Evolutionary conservation across 257 asterid genomes (phyloP), one percentile per base, ranked within the genome.

Genomic region (Euphrasia confusa): DNA sequence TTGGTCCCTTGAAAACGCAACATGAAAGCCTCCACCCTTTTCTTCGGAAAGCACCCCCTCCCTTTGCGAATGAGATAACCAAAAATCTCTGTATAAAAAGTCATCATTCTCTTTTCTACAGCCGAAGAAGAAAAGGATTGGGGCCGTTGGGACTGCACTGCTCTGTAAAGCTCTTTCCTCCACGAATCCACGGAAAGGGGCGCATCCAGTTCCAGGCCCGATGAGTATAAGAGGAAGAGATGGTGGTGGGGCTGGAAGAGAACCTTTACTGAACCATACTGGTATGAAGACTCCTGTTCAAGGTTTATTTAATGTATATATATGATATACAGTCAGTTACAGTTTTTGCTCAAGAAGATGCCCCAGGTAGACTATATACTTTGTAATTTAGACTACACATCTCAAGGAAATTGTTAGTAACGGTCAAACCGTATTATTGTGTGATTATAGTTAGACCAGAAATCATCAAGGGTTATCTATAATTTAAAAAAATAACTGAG

Each of bases 131-230:
- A 89, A 80, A 50, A 89, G 67, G 28, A 87, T 45, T 0, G 97
- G 99, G 54, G 95, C 96, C 42, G 92, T 79, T n/a, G 94, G 79
- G 67, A 63, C 54, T 2, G 71, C 70, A 74, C 69, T 72, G 68
- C 80, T 79, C 71, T 82, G 97, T 18, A 89, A 67, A 28, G 85
- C 81, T 75, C 99, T 77, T 74, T 93, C 97, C 79, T 89, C 94
- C 45, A 89, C 75, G 68, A 89, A 89, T 52, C 94, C 99, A 56
- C 65, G 95, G 70, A 93, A 87, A 65, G 99, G 99, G 27, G 97
- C 97, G 21, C 99, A 89, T 56, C 99, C 99, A 4, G 99, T 87
- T 63, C 99, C 99, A 13, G 99, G 99, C 49, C 96, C 99, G 28
- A 93, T 49, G 56, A 93, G 94, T 70, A 93, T 79, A 54, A 89